Base-by-base conservation (phyloP, 768 basidiomycete species). In the Phanerochaete sordida region DNA sequence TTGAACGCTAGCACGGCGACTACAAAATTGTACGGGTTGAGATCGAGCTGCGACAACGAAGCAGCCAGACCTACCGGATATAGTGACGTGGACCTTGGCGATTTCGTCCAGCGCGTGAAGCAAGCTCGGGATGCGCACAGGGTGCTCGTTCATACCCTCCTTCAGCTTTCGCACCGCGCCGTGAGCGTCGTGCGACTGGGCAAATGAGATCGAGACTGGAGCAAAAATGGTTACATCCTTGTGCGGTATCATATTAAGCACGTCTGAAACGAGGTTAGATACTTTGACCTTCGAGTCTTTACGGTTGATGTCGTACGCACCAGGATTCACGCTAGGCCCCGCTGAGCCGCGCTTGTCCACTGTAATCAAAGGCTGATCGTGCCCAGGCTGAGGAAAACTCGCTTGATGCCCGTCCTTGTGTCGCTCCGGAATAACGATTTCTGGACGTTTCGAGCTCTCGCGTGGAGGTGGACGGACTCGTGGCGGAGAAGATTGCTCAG, bases 1-100 rank as follows among this genome's bases (percentile, higher is more conserved):
- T 77, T 74, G 68, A 84, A 84, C 1, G 82, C 81, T 13, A 76
- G 65, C 19, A 83, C 78, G 28, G 76, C 81, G 48, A 81, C 83
- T 74, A 3, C 23, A 6, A 15, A n/a, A 51, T 31, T 7, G 6
- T 26, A 11, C 6, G 6, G 6, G 27, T 26, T 48, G 9, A 7
- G 7, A 23, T 19, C 5, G 8, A 43, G 8, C 39, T 43, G 11
- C 5, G 39, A 19, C 4, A 9, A 43, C 19, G 30, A 6, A 31
- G 8, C 16, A 19, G 39, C 8, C 39, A 12, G 19, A 58, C 59
- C 23, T 33, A 72, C 72, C 62, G 16, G 64, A 56, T 21, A 73
- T 65, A 46, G 71, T 68, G 1, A 71, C 70, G 35, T 73, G 72
- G 19, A 72, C 52, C 12, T 60, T 50, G 2, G 66, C 65, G 5